These are phyloP conservation scores for Lyophyllum shimeji DNA, from an alignment of 768 basidiomycete species.

Conservation along the genomic window DNA sequence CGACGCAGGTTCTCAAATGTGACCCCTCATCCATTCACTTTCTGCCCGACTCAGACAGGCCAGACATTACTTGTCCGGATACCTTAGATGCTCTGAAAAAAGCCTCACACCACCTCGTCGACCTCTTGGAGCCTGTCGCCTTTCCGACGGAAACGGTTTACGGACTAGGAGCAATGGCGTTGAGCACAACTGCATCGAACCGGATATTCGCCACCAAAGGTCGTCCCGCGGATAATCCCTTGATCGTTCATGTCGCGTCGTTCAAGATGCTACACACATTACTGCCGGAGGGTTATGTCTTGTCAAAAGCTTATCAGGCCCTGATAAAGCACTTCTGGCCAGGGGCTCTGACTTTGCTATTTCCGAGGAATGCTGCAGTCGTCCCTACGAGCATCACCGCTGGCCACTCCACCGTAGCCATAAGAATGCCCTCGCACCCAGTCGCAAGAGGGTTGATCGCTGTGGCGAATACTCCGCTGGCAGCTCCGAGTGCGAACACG, in stretches of 20 bases:
- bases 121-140: constrained; percentile 60
- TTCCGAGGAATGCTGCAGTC: constrained; percentile 63
- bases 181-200: constrained; percentile 58
- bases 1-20: constrained; percentile 53
- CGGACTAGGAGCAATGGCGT: constrained; percentile 89
- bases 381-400: constrained; percentile 83
- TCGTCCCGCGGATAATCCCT: constrained; percentile 91
- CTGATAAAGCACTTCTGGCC: constrained; percentile 93
- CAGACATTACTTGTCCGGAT: constrained; percentile 46
- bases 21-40: constrained; percentile 66
- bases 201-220: constrained; percentile 89
- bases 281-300: constrained; percentile 61
- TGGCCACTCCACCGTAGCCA: constrained; percentile 75
- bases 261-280: constrained; percentile 74
- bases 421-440: constrained; percentile 94
- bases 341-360: constrained; percentile 88
- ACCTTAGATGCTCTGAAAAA: constrained; percentile 53
- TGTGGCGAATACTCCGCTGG: constrained; percentile 69
- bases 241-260: constrained; percentile 96
- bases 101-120: constrained; percentile 56
- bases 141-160: constrained; percentile 99
- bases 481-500: constrained; percentile 94
- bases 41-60: constrained; percentile 37
- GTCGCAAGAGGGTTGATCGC: constrained; percentile 90
- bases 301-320: constrained; percentile 65